Conservation (phyloP, 2,329 filamentous ascomycete genomes). For the Chaetomiaceae sp. region DNA sequence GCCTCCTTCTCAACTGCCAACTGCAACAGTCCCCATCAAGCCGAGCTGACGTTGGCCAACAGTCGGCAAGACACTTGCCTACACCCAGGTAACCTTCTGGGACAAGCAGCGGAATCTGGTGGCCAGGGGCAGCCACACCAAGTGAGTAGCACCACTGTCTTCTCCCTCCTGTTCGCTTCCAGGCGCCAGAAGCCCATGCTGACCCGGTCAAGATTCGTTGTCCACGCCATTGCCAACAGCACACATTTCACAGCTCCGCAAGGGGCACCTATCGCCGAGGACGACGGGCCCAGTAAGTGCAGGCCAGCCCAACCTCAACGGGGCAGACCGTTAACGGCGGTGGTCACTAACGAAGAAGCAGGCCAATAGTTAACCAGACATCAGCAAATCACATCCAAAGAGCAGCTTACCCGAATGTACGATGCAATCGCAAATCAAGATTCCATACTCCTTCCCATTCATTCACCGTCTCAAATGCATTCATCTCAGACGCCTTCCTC, state of each 20-base stretch:
- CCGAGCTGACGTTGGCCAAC: not conserved
- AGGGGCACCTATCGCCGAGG: not conserved
- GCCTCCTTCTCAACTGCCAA: not conserved
- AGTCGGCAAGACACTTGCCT: conserved; percentile 63
- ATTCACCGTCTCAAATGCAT: too few relatives aligned
- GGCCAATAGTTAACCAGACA: too few relatives aligned
- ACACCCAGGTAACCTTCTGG: conserved; percentile 54
- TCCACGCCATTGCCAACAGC: conserved; percentile 1
- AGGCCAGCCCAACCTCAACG: too few relatives aligned
- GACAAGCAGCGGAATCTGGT: conserved; percentile 56
- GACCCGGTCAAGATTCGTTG: conserved; percentile 14
- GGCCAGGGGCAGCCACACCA: conserved; percentile 61
- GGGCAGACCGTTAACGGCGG: too few relatives aligned
- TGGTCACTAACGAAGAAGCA: too few relatives aligned
- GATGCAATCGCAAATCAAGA: too few relatives aligned
- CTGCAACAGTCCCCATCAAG: too few relatives aligned
- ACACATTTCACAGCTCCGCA: not conserved
- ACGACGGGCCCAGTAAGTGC: not conserved
- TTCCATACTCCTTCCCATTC: too few relatives aligned
- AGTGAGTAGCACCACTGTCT: conserved; percentile 39
- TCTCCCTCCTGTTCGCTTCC: not conserved
- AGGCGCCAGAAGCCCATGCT: not conserved
- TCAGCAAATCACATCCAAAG: too few relatives aligned
- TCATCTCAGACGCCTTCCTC: not conserved
- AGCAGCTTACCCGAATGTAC: too few relatives aligned